Conservation (phyloP, 129 eudicot species). For the Flaveria robusta region DNA sequence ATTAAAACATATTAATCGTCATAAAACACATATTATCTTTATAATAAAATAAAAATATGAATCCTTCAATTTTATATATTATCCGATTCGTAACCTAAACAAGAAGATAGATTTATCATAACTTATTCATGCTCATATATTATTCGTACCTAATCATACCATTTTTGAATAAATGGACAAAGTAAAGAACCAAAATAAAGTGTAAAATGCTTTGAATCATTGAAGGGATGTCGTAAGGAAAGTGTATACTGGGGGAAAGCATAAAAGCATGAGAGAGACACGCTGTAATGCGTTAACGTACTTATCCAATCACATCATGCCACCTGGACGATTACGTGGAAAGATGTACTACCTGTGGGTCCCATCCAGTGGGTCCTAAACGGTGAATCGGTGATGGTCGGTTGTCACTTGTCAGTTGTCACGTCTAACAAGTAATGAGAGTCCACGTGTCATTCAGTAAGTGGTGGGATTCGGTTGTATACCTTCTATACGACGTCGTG, state of each 20-base stretch:
- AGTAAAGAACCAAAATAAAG: slow-evolving; percentile 25
- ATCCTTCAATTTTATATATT: neutral
- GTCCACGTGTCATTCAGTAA: slow-evolving; percentile 26
- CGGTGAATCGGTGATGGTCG: slow-evolving; percentile 11
- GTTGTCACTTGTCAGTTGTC: slow-evolving; percentile 30
- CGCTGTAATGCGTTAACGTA: slow-evolving; percentile 38
- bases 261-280: slow-evolving; percentile 37
- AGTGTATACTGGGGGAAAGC: slow-evolving; percentile 37
- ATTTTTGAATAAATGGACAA: slow-evolving; percentile 7
- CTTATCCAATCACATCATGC: slow-evolving; percentile 23
- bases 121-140: neutral
- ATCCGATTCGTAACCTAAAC: neutral
- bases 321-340: slow-evolving; percentile 47
- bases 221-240: slow-evolving; percentile 32
- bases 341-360: slow-evolving; percentile 22
- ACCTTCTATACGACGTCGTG: slow-evolving; percentile 27
- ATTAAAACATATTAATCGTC: neutral
- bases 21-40: neutral
- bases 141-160: neutral
- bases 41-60: too few species aligned
- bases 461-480: slow-evolving; percentile 4
- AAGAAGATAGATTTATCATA: neutral
- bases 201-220: slow-evolving; percentile 12
- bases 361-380: slow-evolving; percentile 29
- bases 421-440: slow-evolving; percentile 19